Percentiles rank a stretch among this genome's conserved stretches.
phyloP scores from a whole-genome alignment of 2,329 filamentous ascomycete species.

The Neofusicoccum sp. region DNA sequence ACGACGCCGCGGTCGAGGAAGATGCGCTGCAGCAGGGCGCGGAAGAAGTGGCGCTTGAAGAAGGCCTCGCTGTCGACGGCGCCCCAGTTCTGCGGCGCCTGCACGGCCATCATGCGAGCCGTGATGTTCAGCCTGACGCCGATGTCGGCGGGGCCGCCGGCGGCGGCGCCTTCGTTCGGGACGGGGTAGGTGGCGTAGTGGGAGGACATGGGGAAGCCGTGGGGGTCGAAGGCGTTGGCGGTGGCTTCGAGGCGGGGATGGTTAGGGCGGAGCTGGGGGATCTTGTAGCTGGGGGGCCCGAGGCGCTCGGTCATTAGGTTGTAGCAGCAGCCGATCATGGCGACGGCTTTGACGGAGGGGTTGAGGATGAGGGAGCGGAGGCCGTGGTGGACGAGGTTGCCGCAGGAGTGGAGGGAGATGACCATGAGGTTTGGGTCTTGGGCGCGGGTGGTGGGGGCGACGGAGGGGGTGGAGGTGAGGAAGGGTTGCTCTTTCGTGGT shows the following conservation, averaged over 20 bases:
- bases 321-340: constrained; percentile 97
- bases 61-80: constrained; percentile 76
- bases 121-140: constrained; percentile 91
- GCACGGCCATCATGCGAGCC: constrained; percentile 95
- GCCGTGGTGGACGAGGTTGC: constrained; percentile 93
- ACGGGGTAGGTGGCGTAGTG: constrained; percentile 55
- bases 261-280: constrained; percentile 71
- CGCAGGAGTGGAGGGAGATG: constrained; percentile 94
- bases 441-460: constrained; percentile 29
- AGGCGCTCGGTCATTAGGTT: constrained; percentile 91
- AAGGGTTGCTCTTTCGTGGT: constrained; percentile 26
- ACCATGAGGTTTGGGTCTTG: constrained; percentile 64
- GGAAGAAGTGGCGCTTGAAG: constrained; percentile 91
- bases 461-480: constrained; percentile 26
- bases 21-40: constrained; percentile 86
- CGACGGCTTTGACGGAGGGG: constrained; percentile 79
- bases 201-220: constrained; percentile 91
- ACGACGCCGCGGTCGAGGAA: constrained; percentile 83
- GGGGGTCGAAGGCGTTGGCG: constrained; percentile 72
- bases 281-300: constrained; percentile 82
- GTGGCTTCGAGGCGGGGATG: constrained; percentile 68
- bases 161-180: too few relatives aligned
- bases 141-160: constrained; percentile 2
- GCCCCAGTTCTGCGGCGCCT: constrained; percentile 92
- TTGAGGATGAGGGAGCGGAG: constrained; percentile 84